A percentile compares a stretch with the other conserved stretches of the same genome.
These are phyloP conservation scores for Hemileccinum rubropunctum DNA, from an alignment of 768 basidiomycete genomes.

Conservation along the genomic window DNA sequence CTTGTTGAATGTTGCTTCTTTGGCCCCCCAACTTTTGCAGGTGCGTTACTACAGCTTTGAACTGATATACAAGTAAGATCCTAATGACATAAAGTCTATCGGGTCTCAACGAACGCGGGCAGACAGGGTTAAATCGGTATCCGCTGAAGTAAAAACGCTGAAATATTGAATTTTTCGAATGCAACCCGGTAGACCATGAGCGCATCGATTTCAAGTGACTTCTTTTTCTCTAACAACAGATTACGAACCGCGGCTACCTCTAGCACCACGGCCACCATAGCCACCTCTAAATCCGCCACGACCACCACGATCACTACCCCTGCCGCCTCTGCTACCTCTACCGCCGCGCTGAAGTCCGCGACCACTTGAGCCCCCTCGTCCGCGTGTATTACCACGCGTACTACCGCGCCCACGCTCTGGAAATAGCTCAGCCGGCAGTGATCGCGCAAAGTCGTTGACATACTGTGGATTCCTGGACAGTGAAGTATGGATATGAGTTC, in stretches of 20 bases:
- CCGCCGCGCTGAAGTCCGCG: constrained; percentile 38
- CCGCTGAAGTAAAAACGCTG: constrained; percentile 49
- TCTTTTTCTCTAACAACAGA: background rate
- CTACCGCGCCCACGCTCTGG: constrained; percentile 47
- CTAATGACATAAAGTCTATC: constrained; percentile 37
- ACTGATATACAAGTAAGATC: background rate
- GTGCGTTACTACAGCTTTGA: constrained; percentile 30
- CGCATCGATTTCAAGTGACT: background rate
- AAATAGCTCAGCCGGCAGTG: constrained; percentile 30
- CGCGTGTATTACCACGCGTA: constrained; percentile 23
- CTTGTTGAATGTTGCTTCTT: constrained; percentile 35
- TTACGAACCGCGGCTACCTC: constrained; percentile 53
- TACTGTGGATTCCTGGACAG: constrained; percentile 29
- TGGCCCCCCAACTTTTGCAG: constrained; percentile 51
- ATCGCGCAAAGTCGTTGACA: constrained; percentile 3
- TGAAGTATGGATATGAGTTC: background rate
- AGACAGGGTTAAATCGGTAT: constrained; percentile 42
- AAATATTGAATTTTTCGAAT: constrained; percentile 36
- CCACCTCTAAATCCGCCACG: constrained; percentile 48
- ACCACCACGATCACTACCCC: constrained; percentile 39
- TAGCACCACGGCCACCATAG: constrained; percentile 42
- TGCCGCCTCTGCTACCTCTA: constrained; percentile 31
- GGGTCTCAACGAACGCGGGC: constrained; percentile 51
- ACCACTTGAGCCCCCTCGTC: constrained; percentile 24
- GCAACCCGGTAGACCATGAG: no score